Base-by-base conservation (phyloP, 1,139 yeast genomes). In the Geotrichum australiense region DNA sequence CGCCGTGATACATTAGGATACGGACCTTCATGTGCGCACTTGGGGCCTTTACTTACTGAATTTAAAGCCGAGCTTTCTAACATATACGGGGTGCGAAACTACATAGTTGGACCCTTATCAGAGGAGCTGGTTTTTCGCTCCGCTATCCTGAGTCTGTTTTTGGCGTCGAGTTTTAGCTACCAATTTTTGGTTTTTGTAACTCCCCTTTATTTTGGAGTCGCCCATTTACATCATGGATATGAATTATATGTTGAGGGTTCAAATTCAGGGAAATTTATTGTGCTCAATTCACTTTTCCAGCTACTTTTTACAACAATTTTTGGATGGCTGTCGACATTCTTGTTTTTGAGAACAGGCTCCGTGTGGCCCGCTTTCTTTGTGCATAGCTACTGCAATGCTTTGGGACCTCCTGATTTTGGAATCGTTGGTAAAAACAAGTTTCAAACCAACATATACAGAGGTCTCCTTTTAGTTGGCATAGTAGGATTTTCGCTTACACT, bases 121-220 rank as follows among this genome's bases (percentile, higher is more conserved):
- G 99, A 91, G 58, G 99, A 91, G 57, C 52, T 87, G 25, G 74
- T 86, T 6, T 91, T 81, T 59, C 70, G 97, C 3, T 71, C 85
- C 0, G 64, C 81, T 36, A 63, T 82, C 1, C 52, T 80, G 18
- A 68, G 72, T 7, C 58, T 71, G 5, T 64, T 66, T 42, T 51
- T 58, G 34, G 69, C 66, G 8, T 60, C 56, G 3, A 50, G 54
- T 20, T 45, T 56, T 12, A 49, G 65, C 23, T 42, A 51, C 11
- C n/a, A 20, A 10, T 27, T 29, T 16, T 49, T 47, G 6, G 56
- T 76, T 2, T 55, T 61, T 39, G 59, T 62, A 21, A 71, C 89
- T 2, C 95, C 96, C 0, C 55, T 80, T 16, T 71, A 79, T 50
- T 91, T 91, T 65, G 95, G 96, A 1, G 56, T 85, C n/a, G 96